Evolutionary conservation across 2,329 filamentous ascomycete species (phyloP).

Genomic region (Immersiporthe knoxdaviesiana): DNA sequence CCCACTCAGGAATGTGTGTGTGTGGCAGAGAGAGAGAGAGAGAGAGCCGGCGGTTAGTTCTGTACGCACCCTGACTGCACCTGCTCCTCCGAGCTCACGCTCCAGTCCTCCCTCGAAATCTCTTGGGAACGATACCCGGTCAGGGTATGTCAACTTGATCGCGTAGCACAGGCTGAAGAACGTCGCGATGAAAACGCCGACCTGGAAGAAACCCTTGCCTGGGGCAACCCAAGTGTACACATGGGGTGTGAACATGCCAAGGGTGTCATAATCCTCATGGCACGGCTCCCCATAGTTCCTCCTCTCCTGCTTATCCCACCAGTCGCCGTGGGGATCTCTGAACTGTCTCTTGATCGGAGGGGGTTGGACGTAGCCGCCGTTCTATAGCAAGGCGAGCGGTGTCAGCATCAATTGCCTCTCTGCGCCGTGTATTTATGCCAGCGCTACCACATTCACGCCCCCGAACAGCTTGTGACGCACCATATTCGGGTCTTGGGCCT

Average conservation of each 20-base stretch:
- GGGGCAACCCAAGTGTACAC: constrained; percentile 84
- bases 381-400: constrained; percentile 53
- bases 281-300: constrained; percentile 96
- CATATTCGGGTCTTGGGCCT: constrained; percentile 62
- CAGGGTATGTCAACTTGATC: constrained; percentile 72
- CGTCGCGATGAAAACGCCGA: constrained; percentile 67
- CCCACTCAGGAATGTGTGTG: not conserved
- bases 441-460: not conserved
- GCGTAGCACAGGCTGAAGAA: constrained; percentile 68
- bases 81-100: constrained; percentile 72
- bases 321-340: constrained; percentile 89
- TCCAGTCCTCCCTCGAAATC: constrained; percentile 75
- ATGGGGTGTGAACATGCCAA: constrained; percentile 87
- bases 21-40: no score
- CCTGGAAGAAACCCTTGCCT: constrained; percentile 68
- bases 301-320: constrained; percentile 98
- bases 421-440: not conserved
- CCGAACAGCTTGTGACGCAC: constrained; percentile 12
- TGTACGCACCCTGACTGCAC: constrained; percentile 65
- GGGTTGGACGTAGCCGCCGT: constrained; percentile 83
- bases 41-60: no score
- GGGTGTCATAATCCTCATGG: constrained; percentile 93
- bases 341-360: constrained; percentile 82
- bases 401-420: not conserved
- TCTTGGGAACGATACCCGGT: constrained; percentile 69